Evolutionary conservation across 768 basidiomycete genomes (phyloP).

Genomic region (Rhizopogon sp.): DNA sequence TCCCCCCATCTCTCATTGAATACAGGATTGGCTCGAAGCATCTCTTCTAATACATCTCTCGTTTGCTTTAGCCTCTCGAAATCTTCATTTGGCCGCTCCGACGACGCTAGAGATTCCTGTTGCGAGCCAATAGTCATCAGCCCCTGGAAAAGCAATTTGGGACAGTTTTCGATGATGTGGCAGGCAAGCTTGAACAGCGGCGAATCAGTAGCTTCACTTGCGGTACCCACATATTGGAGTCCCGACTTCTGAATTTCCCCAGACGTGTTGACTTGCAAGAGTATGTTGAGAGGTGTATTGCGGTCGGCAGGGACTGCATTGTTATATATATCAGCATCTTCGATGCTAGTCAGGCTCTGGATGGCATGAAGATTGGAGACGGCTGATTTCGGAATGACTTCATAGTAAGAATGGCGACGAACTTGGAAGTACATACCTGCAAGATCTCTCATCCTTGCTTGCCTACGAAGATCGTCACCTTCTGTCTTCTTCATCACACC

Average conservation of each 20-base stretch:
- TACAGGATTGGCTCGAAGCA: slow-evolving; percentile 30
- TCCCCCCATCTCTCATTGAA: slow-evolving; percentile 39
- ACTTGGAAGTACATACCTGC: slow-evolving; percentile 48
- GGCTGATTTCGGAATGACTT: slow-evolving; percentile 36
- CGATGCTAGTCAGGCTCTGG: slow-evolving; percentile 81
- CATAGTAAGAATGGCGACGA: slow-evolving; percentile 1
- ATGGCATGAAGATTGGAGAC: slow-evolving; percentile 85
- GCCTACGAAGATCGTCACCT: slow-evolving; percentile 57
- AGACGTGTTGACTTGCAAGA: slow-evolving; percentile 94
- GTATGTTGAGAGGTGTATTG: slow-evolving; percentile 61
- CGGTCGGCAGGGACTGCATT: slow-evolving; percentile 62
- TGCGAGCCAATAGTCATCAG: slow-evolving; percentile 97
- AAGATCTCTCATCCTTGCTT: slow-evolving; percentile 85
- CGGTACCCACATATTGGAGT: slow-evolving; percentile 49
- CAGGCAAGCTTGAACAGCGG: slow-evolving; percentile 65
- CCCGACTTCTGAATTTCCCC: slow-evolving; percentile 92
- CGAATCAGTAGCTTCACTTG: slow-evolving; percentile 25
- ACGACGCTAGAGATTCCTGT: slow-evolving; percentile 51
- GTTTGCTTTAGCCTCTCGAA: slow-evolving; percentile 68
- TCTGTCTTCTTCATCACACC: slow-evolving; percentile 36
- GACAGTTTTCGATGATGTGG: slow-evolving; percentile 69
- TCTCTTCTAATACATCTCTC: slow-evolving; percentile 48
- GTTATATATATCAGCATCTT: slow-evolving; percentile 76
- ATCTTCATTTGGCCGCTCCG: slow-evolving; percentile 55
- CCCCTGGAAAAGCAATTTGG: slow-evolving; percentile 71